Percentiles rank a stretch among this genome's conserved stretches.
These are phyloP conservation scores for Leccinum uliginosum DNA, from an alignment of 768 basidiomycete species.

Conservation along the genomic window DNA sequence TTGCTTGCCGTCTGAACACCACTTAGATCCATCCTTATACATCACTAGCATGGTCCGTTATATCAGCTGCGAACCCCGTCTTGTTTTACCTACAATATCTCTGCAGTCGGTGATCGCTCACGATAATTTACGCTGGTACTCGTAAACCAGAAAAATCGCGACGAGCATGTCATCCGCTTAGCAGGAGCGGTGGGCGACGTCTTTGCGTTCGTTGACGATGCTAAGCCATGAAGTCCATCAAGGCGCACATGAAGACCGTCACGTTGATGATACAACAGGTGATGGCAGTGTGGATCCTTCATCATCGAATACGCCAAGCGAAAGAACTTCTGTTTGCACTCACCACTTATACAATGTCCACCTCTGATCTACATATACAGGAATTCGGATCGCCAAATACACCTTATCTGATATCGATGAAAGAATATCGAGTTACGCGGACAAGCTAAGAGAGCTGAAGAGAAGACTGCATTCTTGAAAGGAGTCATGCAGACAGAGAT, in stretches of 20 bases:
- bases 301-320: not conserved
- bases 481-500: not conserved
- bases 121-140: not conserved
- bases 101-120: not conserved
- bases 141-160: not conserved
- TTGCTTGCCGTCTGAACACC: not conserved
- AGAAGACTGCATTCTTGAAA: not conserved
- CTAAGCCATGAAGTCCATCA: not conserved
- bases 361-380: not conserved
- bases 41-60: not conserved
- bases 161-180: not conserved
- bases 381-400: not conserved
- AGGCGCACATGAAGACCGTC: not conserved
- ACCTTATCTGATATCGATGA: not conserved
- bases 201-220: not conserved
- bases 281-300: not conserved
- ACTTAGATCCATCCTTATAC: not conserved
- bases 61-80: not conserved
- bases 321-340: not conserved
- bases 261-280: not conserved
- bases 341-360: not conserved
- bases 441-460: not conserved
- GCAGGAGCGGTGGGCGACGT: not conserved
- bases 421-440: not conserved
- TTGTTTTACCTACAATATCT: not conserved